Percentiles rank a stretch among this genome's conserved stretches.
These are phyloP conservation scores for Pythium aristosporum DNA, from an alignment of 352 stramenopile species.

Conservation along the genomic window DNA sequence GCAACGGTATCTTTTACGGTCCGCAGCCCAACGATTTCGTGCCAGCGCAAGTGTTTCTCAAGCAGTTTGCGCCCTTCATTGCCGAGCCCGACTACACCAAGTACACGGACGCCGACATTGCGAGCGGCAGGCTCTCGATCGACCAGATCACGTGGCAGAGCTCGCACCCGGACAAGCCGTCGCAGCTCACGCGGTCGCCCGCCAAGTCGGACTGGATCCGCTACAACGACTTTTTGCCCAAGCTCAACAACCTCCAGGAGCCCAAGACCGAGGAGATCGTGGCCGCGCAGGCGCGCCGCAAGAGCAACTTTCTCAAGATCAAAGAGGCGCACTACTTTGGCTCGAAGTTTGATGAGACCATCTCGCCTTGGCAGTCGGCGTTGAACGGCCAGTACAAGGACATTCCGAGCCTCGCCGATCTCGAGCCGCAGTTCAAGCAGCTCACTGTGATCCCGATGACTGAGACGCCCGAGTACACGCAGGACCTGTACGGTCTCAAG, in stretches of 20 bases:
- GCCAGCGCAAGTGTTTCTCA: conserved; percentile 35
- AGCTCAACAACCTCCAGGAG: conserved; percentile 37
- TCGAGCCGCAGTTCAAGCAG: conserved; percentile 28
- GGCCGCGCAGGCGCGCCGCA: conserved; percentile 30
- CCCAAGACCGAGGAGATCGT: conserved; percentile 8
- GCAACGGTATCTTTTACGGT: conserved; percentile 57
- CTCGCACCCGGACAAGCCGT: conserved; percentile 27
- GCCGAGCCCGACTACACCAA: conserved; percentile 31
- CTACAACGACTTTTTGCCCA: conserved; percentile 36
- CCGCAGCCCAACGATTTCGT: conserved; percentile 34
- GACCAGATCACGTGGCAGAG: conserved; percentile 32
- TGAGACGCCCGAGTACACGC: conserved; percentile 37
- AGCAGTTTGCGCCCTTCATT: conserved; percentile 19
- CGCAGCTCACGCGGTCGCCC: conserved; percentile 36
- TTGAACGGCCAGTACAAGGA: conserved; percentile 37
- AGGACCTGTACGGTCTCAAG: conserved; percentile 38
- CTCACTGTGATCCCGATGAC: conserved; percentile 40
- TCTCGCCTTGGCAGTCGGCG: conserved; percentile 41
- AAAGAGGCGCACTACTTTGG: conserved; percentile 38
- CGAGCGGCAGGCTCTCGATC: conserved; percentile 32
- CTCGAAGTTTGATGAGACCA: conserved; percentile 33
- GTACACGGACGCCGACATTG: conserved; percentile 28
- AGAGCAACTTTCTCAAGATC: conserved; percentile 32
- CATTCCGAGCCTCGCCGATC: conserved; percentile 25
- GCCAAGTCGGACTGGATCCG: conserved; percentile 26